A percentile compares a stretch with the other conserved stretches of the same genome.
Evolutionary conservation across 2,329 filamentous ascomycete species (phyloP).

Genomic region (Talaromyces verruculosus): DNA sequence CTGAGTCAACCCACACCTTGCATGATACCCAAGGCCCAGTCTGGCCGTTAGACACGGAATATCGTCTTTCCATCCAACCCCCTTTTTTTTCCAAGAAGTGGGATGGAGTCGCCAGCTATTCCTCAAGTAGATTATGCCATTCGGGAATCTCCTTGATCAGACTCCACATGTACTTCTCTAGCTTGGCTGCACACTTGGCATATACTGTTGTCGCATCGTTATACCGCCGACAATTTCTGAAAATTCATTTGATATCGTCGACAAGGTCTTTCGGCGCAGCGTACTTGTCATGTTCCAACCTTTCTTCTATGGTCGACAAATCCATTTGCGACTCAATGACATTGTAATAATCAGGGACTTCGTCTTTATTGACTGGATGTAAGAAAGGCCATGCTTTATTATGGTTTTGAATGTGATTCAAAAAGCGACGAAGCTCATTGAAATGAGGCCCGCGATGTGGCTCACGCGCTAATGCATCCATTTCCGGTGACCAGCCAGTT

Average conservation of each 20-base stretch:
- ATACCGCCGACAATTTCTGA: conserved; percentile 92
- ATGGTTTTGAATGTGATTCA: conserved; percentile 95
- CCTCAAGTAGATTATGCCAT: conserved; percentile 57
- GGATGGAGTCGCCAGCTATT: neutral
- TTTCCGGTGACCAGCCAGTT: conserved; percentile 93
- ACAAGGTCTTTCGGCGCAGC: conserved; percentile 88
- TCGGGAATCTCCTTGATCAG: conserved; percentile 89
- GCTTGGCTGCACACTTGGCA: conserved; percentile 88
- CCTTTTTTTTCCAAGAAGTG: no score
- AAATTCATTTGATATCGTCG: conserved; percentile 82
- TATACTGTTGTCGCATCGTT: conserved; percentile 95
- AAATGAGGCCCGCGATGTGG: conserved; percentile 95
- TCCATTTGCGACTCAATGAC: conserved; percentile 99
- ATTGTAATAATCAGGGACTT: conserved; percentile 96
- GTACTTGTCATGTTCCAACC: conserved; percentile 91
- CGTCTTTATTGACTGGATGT: conserved; percentile 88
- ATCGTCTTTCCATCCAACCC: no score
- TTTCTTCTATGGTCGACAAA: conserved; percentile 89
- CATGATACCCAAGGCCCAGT: no score
- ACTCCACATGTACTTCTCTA: conserved; percentile 93
- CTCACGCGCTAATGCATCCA: conserved; percentile 94
- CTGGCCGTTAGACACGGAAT: no score
- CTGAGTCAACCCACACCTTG: no score
- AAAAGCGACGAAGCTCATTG: conserved; percentile 84
- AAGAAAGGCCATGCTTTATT: conserved; percentile 92